A percentile compares a stretch with the other conserved stretches of the same genome.
phyloP scores from a whole-genome alignment of 2,329 filamentous ascomycete species.

The Coniochaeta ligniaria region DNA sequence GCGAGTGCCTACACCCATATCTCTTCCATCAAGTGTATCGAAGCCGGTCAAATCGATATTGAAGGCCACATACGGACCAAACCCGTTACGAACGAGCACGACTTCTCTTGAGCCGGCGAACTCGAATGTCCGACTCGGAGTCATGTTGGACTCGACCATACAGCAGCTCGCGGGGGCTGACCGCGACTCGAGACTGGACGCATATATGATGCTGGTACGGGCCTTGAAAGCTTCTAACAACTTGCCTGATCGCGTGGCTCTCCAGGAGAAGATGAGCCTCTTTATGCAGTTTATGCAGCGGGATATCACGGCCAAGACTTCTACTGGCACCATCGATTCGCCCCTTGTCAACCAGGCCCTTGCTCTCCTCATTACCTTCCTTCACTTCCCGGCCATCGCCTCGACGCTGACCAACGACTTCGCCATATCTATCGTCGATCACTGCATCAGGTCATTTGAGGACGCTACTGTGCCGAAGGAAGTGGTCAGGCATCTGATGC shows the following conservation, averaged over 20 bases:
- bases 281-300: slow-evolving; percentile 78
- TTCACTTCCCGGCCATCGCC: slow-evolving; percentile 66
- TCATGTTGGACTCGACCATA: slow-evolving; percentile 79
- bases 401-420: slow-evolving; percentile 71
- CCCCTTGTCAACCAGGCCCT: slow-evolving; percentile 72
- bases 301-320: slow-evolving; percentile 61
- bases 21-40: slow-evolving; percentile 26
- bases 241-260: slow-evolving; percentile 64
- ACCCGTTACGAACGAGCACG: slow-evolving; percentile 35
- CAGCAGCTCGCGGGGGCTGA: slow-evolving; percentile 73
- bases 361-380: slow-evolving; percentile 68
- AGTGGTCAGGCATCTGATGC: slow-evolving; percentile 70
- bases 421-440: slow-evolving; percentile 70
- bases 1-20: slow-evolving; percentile 32
- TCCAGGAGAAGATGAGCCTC: slow-evolving; percentile 68
- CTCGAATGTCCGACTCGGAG: slow-evolving; percentile 51
- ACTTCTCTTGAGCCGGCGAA: slow-evolving; percentile 30
- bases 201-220: slow-evolving; percentile 73
- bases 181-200: slow-evolving; percentile 68
- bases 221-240: slow-evolving; percentile 77
- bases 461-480: slow-evolving; percentile 66
- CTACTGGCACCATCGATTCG: slow-evolving; percentile 51
- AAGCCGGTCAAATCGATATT: slow-evolving; percentile 64
- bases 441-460: slow-evolving; percentile 67
- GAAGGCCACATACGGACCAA: slow-evolving; percentile 55